Base-by-base conservation (phyloP, 2,329 filamentous ascomycete species). In the Epicoccum sorghinum region DNA sequence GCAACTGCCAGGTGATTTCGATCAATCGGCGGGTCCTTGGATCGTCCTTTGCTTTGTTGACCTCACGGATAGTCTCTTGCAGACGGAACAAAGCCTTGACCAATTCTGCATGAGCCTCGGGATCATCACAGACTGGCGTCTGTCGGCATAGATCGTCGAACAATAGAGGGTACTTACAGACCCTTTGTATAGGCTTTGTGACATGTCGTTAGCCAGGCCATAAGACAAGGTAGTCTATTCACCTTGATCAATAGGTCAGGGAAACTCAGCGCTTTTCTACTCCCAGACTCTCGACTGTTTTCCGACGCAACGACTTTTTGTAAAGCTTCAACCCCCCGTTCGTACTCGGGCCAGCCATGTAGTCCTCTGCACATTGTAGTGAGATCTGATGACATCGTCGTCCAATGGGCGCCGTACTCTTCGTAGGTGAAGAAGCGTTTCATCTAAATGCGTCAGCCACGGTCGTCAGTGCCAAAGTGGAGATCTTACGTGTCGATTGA, bases 231-330 rank as follows among this genome's bases (percentile, higher is more conserved):
- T 2, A 3, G 2, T 8, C 4, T 5, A 23, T 74, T 60, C 64
- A 91, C 92, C 84, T 98, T 98, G 62, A 97, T 92, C 50, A 98
- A 81, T 4, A 98, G 81, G 75, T 98, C 95, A 43, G 87, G 86
- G 60, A 97, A 85, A 1, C 89, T 92, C 60, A 96, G 78, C 2
- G 91, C 89, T 68, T 91, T 96, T 66, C 84, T 90, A 27, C 83
- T 81, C 50, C 85, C 82, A 13, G 85, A 81, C 29, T 82, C 79
- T 47, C 85, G 82, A 54, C 81, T 85, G 54, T 88, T 87, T n/a
- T 85, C 80, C 0, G 92, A 88, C 13, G 86, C 83, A 23, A 96
- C 75, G 1, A 90, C 88, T 47, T 88, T 88, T 6, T 90, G 90
- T 33, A 98, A 76, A 10, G 89, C 86, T 73, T 98, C 93, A 2